A percentile compares a stretch with the other conserved stretches of the same genome.
phyloP scores from a whole-genome alignment of 2,329 filamentous ascomycete species.

The Cladosporium sp. region DNA sequence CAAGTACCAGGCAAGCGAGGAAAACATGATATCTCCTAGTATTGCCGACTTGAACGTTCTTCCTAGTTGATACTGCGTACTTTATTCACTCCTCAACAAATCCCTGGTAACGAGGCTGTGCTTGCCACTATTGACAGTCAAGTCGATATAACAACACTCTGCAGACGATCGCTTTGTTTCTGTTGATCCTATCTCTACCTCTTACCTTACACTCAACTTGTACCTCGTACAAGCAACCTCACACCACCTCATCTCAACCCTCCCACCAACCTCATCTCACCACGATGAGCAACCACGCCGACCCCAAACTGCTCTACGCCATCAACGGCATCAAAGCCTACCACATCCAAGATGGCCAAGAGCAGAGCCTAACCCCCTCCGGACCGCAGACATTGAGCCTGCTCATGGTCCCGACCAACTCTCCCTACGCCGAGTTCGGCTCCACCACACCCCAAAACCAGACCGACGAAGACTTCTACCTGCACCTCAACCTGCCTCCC shows the following conservation, averaged over 20 bases:
- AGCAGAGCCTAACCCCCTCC: conserved; percentile 75
- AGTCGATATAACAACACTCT: background rate
- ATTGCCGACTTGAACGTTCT: too few species aligned
- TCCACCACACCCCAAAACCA: conserved; percentile 55
- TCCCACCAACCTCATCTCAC: background rate
- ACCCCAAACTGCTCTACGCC: conserved; percentile 53
- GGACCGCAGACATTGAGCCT: conserved; percentile 89
- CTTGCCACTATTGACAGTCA: background rate
- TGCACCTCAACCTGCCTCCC: conserved; percentile 89
- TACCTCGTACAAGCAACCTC: background rate
- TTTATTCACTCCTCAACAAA: background rate
- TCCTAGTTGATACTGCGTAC: too few species aligned
- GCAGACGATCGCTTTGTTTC: background rate
- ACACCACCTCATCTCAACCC: background rate
- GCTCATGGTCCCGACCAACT: conserved; percentile 91
- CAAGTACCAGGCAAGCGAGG: background rate
- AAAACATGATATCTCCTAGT: background rate
- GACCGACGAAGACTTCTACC: conserved; percentile 85
- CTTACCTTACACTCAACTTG: too few species aligned
- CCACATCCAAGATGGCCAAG: conserved; percentile 83
- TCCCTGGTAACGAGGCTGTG: conserved; percentile 1
- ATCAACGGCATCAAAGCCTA: conserved; percentile 86
- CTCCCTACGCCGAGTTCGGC: conserved; percentile 56
- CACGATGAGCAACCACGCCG: conserved; percentile 48
- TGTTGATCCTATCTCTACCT: background rate